Conservation (phyloP, 1,284 basidiomycete species). For the Uromyces viciae-fabae region DNA sequence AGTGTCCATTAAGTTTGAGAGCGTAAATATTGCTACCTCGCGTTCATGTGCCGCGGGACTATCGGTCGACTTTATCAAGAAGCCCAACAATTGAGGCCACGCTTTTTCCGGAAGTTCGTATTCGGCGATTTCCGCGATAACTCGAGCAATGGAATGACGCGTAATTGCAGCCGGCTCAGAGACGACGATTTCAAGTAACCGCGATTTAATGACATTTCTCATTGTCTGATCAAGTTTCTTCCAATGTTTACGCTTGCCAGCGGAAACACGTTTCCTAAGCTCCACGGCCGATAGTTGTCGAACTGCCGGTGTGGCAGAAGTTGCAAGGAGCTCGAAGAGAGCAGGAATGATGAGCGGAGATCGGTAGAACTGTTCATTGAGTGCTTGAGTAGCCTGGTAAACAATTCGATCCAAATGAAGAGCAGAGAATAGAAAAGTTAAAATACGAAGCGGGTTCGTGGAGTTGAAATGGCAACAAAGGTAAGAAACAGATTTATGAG, state of each 20-base stretch:
- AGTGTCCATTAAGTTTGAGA: constrained; percentile 86
- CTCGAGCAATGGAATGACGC: constrained; percentile 71
- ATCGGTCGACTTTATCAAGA: constrained; percentile 74
- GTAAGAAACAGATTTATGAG: neutral
- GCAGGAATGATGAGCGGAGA: constrained; percentile 83
- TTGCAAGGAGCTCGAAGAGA: constrained; percentile 80
- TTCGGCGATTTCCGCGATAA: constrained; percentile 86
- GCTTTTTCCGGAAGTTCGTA: constrained; percentile 76
- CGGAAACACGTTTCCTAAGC: constrained; percentile 82
- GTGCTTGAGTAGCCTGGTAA: constrained; percentile 75
- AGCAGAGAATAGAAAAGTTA: neutral
- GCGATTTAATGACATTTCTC: constrained; percentile 78
- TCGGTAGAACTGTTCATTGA: constrained; percentile 90
- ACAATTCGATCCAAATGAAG: neutral
- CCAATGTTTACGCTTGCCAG: constrained; percentile 81
- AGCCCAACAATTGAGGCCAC: constrained; percentile 85
- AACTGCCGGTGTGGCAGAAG: constrained; percentile 67
- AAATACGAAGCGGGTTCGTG: neutral
- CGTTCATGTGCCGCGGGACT: constrained; percentile 71
- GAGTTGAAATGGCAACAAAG: neutral
- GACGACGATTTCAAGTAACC: constrained; percentile 74
- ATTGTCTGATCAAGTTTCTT: constrained; percentile 67
- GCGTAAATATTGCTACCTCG: constrained; percentile 85
- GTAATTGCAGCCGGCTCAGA: constrained; percentile 78
- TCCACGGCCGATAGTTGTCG: constrained; percentile 98